Percentiles rank a stretch among this genome's conserved stretches.
Conservation (phyloP, 1,284 basidiomycete species). For the Ustilago xerochloae region DNA sequence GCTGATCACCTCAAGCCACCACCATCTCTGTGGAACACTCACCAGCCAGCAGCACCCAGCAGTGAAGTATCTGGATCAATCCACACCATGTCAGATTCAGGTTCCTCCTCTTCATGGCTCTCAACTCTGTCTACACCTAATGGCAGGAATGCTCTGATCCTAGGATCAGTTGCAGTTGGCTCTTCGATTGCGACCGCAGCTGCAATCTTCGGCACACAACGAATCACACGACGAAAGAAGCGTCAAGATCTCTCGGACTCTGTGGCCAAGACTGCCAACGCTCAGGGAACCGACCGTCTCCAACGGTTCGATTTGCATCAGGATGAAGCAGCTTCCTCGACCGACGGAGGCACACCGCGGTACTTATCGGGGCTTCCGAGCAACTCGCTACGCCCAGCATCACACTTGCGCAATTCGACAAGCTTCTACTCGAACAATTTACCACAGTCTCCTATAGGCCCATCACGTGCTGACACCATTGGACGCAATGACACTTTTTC, state of each 20-base stretch:
- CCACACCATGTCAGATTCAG: conserved; percentile 32
- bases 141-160: conserved; percentile 37
- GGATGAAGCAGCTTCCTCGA: conserved; percentile 38
- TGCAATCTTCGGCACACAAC: conserved; percentile 53
- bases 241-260: conserved; percentile 48
- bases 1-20: no score
- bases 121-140: conserved; percentile 26
- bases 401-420: conserved; percentile 38
- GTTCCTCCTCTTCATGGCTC: conserved; percentile 32
- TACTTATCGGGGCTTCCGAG: conserved; percentile 47
- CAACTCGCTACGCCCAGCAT: conserved; percentile 29
- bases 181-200: conserved; percentile 56
- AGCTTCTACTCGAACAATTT: conserved; percentile 30
- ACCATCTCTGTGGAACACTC: no score
- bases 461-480: conserved; percentile 25
- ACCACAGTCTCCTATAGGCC: conserved; percentile 24
- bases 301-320: conserved; percentile 32
- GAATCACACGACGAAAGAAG: conserved; percentile 36
- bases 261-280: conserved; percentile 37
- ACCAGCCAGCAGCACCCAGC: no score
- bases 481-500: conserved; percentile 13
- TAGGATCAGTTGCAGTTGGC: conserved; percentile 54
- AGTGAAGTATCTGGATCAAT: background rate
- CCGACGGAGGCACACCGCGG: conserved; percentile 52
- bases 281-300: conserved; percentile 34